phyloP scores from a whole-genome alignment of 106 monocot species.

The Ottelia alismoides region DNA sequence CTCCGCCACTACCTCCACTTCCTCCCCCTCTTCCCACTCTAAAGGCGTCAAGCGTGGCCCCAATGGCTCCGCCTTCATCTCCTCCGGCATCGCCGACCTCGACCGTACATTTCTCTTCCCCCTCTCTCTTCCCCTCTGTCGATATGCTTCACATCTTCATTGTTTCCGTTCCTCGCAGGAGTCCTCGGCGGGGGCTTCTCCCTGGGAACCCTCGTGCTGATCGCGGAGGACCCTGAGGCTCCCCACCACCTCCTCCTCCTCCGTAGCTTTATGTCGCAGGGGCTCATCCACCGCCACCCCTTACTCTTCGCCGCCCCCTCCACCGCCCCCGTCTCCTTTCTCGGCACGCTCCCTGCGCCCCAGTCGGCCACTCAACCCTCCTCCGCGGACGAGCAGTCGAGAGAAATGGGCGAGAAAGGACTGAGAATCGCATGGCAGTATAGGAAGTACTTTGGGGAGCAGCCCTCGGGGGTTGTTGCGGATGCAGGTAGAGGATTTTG shows the following conservation, averaged over 20 bases:
- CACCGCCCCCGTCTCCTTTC: slow-evolving; percentile 55
- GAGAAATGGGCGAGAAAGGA: slow-evolving; percentile 10
- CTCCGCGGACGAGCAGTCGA: slow-evolving; percentile 10
- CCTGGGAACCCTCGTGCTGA: slow-evolving; percentile 69
- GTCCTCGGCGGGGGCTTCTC: slow-evolving; percentile 77
- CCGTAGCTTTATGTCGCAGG: slow-evolving; percentile 89
- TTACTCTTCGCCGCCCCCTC: slow-evolving; percentile 63
- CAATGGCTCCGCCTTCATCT: slow-evolving; percentile 48
- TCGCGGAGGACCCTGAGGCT: slow-evolving; percentile 81
- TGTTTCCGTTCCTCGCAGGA: slow-evolving; percentile 11
- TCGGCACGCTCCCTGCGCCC: slow-evolving; percentile 73
- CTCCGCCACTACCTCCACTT: slow-evolving; percentile 3
- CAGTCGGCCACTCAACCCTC: slow-evolving; percentile 4
- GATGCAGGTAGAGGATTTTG: too few relatives aligned
- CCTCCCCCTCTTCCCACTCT: neutral
- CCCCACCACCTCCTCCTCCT: slow-evolving; percentile 87
- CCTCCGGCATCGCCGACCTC: slow-evolving; percentile 86
- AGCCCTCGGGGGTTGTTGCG: too few relatives aligned
- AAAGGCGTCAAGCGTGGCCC: slow-evolving; percentile 36
- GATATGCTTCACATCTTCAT: neutral
- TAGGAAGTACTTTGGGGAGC: slow-evolving; percentile 85
- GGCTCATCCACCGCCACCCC: slow-evolving; percentile 63
- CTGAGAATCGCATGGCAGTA: slow-evolving; percentile 97
- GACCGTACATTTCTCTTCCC: slow-evolving; percentile 30
- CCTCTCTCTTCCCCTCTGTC: neutral